Percentiles rank a stretch among this genome's conserved stretches.
These are phyloP conservation scores for Backusella circina DNA, from an alignment of 192 early-diverging fungal genomes.

Conservation along the genomic window DNA sequence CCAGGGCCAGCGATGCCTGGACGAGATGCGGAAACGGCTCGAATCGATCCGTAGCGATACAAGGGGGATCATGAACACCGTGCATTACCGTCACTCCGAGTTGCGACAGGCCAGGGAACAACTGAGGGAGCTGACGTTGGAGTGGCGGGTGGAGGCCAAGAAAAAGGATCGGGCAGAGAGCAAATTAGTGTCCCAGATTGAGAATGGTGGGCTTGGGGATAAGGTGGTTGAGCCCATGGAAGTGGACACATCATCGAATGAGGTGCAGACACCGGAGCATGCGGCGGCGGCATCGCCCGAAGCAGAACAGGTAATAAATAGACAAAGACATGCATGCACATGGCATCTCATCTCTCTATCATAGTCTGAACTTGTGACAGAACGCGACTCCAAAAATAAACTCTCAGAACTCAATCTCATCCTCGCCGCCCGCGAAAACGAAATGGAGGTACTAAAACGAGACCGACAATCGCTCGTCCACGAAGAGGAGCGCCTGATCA, in stretches of 20 bases:
- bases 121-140: constrained; percentile 33
- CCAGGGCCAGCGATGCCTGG: not conserved
- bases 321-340: too few relatives aligned
- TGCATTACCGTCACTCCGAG: not conserved
- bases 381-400: constrained; percentile 38
- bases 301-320: not conserved
- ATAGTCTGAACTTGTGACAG: constrained; percentile 15
- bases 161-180: constrained; percentile 45
- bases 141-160: constrained; percentile 42
- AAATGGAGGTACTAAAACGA: constrained; percentile 45
- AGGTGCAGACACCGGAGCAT: not conserved
- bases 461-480: constrained; percentile 43
- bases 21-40: not conserved
- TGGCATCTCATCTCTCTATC: too few relatives aligned
- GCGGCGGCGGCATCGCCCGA: not conserved
- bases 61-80: not conserved
- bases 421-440: constrained; percentile 42
- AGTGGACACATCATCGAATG: not conserved
- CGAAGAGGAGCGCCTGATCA: constrained; percentile 45
- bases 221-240: not conserved
- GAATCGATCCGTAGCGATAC: not conserved
- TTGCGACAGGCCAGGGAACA: constrained; percentile 25
- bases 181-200: constrained; percentile 29
- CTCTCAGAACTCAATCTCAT: constrained; percentile 41
- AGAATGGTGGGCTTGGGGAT: constrained; percentile 22